A percentile compares a stretch with the other conserved stretches of the same genome.
These are phyloP conservation scores for Didymella exigua DNA, from an alignment of 2,329 filamentous ascomycete genomes.

Conservation along the genomic window DNA sequence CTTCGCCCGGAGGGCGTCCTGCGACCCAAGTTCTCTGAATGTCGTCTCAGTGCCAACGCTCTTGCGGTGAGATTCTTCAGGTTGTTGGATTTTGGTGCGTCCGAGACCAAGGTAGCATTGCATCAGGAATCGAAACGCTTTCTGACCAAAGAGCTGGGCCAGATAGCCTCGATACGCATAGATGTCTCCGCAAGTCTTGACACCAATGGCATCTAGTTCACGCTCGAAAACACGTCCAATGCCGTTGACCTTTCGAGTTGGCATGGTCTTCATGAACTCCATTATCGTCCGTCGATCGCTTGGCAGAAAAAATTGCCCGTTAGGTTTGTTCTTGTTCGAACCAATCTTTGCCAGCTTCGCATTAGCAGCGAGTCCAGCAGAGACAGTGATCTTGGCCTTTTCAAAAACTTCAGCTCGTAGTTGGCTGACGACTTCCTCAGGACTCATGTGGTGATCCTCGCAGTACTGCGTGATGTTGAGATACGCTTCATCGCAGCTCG, in stretches of 20 bases:
- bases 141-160: constrained; percentile 83
- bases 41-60: constrained; percentile 94
- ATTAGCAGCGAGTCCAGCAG: constrained; percentile 92
- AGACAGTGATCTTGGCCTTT: constrained; percentile 82
- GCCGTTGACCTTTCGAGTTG: constrained; percentile 90
- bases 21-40: constrained; percentile 78
- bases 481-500: constrained; percentile 95
- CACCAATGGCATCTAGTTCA: constrained; percentile 83
- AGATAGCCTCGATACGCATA: constrained; percentile 76
- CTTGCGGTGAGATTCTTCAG: constrained; percentile 88
- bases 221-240: constrained; percentile 93
- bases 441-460: constrained; percentile 66
- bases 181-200: constrained; percentile 88
- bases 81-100: constrained; percentile 81
- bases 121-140: constrained; percentile 85
- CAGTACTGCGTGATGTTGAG: constrained; percentile 92
- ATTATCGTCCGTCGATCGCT: constrained; percentile 77
- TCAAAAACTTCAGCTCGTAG: constrained; percentile 78
- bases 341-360: constrained; percentile 93
- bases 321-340: constrained; percentile 94
- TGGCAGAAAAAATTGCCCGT: constrained; percentile 82
- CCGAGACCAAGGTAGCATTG: constrained; percentile 85
- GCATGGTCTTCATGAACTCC: constrained; percentile 81
- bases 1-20: constrained; percentile 72
- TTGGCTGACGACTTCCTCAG: constrained; percentile 76